Conservation (phyloP, 2,329 filamentous ascomycete species). For the Fusarium nisikadoi region DNA sequence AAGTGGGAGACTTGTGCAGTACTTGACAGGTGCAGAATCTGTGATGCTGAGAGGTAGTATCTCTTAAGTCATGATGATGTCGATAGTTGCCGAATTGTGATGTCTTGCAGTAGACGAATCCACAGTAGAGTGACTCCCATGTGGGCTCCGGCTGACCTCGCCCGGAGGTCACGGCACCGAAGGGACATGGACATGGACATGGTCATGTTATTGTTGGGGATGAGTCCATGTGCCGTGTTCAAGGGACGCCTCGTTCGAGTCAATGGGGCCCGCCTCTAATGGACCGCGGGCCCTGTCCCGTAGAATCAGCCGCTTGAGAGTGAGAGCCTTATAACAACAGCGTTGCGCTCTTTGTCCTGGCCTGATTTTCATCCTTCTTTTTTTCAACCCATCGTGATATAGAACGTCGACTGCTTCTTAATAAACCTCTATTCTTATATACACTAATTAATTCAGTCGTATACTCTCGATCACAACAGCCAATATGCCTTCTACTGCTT, state of each 20-base stretch:
- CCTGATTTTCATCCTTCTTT: conserved; percentile 11
- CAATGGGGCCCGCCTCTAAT: conserved; percentile 20
- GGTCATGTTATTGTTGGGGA: conserved; percentile 1
- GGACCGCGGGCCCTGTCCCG: conserved; percentile 20
- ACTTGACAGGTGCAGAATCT: conserved; percentile 1
- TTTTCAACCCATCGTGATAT: background rate
- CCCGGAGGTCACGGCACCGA: conserved; percentile 38
- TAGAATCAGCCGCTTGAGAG: conserved; percentile 10
- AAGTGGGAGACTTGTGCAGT: conserved; percentile 5
- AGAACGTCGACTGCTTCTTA: background rate
- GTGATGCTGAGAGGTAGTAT: background rate
- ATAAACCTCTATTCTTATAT: background rate
- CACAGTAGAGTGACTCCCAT: conserved; percentile 7
- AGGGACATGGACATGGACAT: conserved; percentile 29
- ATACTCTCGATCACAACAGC: background rate
- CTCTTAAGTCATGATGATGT: conserved; percentile 17
- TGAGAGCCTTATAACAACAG: conserved; percentile 33
- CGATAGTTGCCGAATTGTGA: conserved; percentile 20
- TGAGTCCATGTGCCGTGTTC: conserved; percentile 20
- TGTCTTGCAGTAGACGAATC: conserved; percentile 13
- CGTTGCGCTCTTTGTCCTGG: conserved; percentile 23
- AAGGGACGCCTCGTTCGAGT: conserved; percentile 12
- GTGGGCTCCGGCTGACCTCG: conserved; percentile 41
- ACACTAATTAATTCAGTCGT: background rate
- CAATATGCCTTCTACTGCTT: conserved; percentile 34